Evolutionary conservation across 495 filamentous ascomycete species (phyloP).

Genomic region (Aspergillus sclerotioniger): DNA sequence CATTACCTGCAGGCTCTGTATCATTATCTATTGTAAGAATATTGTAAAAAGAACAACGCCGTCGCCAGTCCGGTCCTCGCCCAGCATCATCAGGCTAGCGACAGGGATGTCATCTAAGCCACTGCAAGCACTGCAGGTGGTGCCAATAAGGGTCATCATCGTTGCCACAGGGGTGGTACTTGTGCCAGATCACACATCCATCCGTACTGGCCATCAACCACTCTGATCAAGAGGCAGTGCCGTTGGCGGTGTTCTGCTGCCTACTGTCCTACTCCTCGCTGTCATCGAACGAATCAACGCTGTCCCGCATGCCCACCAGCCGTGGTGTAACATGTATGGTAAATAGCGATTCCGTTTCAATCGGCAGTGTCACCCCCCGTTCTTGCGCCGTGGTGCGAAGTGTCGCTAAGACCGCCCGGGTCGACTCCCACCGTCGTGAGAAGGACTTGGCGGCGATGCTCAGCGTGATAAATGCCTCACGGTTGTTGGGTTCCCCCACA

Average conservation of each 20-base stretch:
- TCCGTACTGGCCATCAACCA: not conserved
- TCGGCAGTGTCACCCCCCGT: slow-evolving; percentile 24
- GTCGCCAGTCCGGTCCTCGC: too few species aligned
- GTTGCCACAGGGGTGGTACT: too few species aligned
- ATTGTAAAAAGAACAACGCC: too few species aligned
- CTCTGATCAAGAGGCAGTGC: not conserved
- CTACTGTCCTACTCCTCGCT: not conserved
- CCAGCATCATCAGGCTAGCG: too few species aligned
- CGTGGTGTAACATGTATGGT: not conserved
- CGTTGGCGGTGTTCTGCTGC: not conserved
- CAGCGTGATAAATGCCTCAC: slow-evolving; percentile 30
- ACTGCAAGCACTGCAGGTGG: too few species aligned
- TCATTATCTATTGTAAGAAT: too few species aligned
- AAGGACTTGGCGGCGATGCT: slow-evolving; percentile 22
- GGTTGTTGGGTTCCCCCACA: slow-evolving; percentile 23
- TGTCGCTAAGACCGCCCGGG: slow-evolving; percentile 24
- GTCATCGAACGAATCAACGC: not conserved
- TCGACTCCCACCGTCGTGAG: slow-evolving; percentile 31
- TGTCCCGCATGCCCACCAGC: not conserved
- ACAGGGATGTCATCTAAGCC: too few species aligned
- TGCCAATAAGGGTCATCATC: too few species aligned
- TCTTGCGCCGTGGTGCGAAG: slow-evolving; percentile 28
- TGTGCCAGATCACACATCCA: too few species aligned
- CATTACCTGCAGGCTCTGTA: too few species aligned
- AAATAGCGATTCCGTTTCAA: slow-evolving; percentile 28